Conservation (phyloP, 495 filamentous ascomycete species). For the Neurospora sp. region DNA sequence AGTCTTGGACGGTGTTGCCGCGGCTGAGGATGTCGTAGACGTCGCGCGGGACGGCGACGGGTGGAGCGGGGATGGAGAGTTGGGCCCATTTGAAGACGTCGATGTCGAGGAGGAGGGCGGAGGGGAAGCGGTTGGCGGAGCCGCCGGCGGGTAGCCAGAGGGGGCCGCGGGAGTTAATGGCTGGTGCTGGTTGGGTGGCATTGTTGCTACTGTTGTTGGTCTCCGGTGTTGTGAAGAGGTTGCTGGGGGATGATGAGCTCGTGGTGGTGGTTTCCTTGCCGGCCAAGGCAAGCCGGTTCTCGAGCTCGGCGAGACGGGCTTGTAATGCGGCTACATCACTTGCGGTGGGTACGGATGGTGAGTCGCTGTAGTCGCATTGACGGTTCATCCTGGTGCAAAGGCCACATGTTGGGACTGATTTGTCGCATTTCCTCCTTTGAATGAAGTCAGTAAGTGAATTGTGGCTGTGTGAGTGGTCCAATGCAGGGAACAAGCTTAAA, state of each 20-base stretch:
- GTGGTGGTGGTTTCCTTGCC: neutral
- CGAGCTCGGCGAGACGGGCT: conserved; percentile 29
- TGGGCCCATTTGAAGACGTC: conserved; percentile 25
- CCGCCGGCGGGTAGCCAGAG: conserved; percentile 3
- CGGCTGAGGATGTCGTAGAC: conserved; percentile 25
- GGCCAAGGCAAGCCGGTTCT: conserved; percentile 20
- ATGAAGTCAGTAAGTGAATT: neutral
- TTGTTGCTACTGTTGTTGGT: neutral
- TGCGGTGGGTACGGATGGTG: conserved; percentile 23
- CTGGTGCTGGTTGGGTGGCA: neutral
- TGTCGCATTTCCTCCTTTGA: conserved; percentile 36
- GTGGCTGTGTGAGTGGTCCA: neutral
- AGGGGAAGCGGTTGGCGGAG: conserved; percentile 8
- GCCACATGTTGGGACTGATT: conserved; percentile 31
- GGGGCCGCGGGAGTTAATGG: conserved; percentile 2
- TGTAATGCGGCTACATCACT: conserved; percentile 31
- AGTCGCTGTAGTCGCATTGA: conserved; percentile 30
- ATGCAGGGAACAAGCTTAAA: neutral
- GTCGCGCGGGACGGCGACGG: conserved; percentile 23
- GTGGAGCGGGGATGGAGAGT: conserved; percentile 20
- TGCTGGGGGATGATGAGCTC: neutral
- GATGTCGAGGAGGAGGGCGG: conserved; percentile 26
- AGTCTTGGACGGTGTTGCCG: conserved; percentile 19
- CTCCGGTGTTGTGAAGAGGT: neutral
- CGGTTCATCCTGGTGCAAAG: conserved; percentile 32